These are phyloP conservation scores for Daldinia decipiens DNA, from an alignment of 495 filamentous ascomycete genomes.

Conservation along the genomic window DNA sequence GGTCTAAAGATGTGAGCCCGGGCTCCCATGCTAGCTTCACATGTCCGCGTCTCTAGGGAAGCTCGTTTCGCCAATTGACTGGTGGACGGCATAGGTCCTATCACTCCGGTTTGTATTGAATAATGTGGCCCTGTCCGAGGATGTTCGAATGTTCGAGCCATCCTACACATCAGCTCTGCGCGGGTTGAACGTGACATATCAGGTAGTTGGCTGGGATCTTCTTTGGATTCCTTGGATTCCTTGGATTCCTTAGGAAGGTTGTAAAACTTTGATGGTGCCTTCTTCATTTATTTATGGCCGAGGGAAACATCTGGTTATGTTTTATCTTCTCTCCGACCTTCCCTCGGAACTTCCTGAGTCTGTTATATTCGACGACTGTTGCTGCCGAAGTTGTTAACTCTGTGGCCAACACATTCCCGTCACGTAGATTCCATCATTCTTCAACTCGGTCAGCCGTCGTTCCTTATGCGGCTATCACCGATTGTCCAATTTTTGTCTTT, in stretches of 20 bases:
- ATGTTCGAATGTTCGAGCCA: slow-evolving; percentile 2
- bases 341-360: slow-evolving; percentile 21
- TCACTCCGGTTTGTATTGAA: slow-evolving; percentile 8
- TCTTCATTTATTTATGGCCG: slow-evolving; percentile 21
- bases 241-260: not conserved
- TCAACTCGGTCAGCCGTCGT: slow-evolving; percentile 28
- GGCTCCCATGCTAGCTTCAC: slow-evolving; percentile 21
- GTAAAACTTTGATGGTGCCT: slow-evolving; percentile 13
- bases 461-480: slow-evolving; percentile 44
- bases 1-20: slow-evolving; percentile 4
- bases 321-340: slow-evolving; percentile 24
- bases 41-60: not conserved
- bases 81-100: slow-evolving; percentile 7
- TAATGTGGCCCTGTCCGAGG: slow-evolving; percentile 13
- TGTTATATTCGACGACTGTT: slow-evolving; percentile 21
- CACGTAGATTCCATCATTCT: slow-evolving; percentile 26
- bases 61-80: slow-evolving; percentile 6
- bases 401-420: slow-evolving; percentile 11
- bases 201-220: not conserved
- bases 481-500: slow-evolving; percentile 27
- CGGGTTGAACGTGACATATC: slow-evolving; percentile 11
- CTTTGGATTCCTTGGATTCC: not conserved
- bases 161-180: not conserved
- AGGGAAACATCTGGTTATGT: slow-evolving; percentile 1
- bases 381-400: slow-evolving; percentile 8